Base-by-base conservation (phyloP, 2,329 filamentous ascomycete species). In the Nemania bipapillata region DNA sequence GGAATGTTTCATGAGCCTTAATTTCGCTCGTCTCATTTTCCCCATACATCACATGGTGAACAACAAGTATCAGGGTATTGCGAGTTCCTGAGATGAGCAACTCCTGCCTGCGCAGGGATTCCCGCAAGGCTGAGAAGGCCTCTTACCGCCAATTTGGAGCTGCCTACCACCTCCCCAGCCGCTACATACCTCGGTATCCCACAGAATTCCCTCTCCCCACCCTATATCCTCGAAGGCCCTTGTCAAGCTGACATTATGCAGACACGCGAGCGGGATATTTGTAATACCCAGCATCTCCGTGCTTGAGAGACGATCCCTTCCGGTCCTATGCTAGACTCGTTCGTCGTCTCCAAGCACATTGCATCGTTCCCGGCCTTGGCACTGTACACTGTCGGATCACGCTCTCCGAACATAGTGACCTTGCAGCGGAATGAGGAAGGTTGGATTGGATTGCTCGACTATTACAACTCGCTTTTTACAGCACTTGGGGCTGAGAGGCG, bases 391-490 rank as follows among this genome's bases (percentile, higher is more conserved):
- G 47, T 47, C 52, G 55, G 47, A 17, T 9, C 15, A 24, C 55
- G 63, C 55, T 65, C 55, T 59, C 63, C 63, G 55, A 28, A 28
- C 11, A 32, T 22, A 35, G 26, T 20, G 4, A 9, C n/a, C n/a
- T 15, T 24, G 24, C n/a, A 4, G 20, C 8, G 6, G 5, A 35
- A n/a, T n/a, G n/a, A 7, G 28, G 5, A 35, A 12, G 4, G 30
- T 5, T 7, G 24, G 40, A 3, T n/a, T n/a, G 3, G 4, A 45
- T 7, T 7, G 20, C 2, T 45, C 17, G 15, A n/a, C 17, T 45
- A n/a, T 17, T 45, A 17, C 40, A 45, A 7, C 40, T 45, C 4
- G 37, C 9, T 40, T 12, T 11, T n/a, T n/a, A n/a, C n/a, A n/a
- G 11, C 40, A 45, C 15, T n/a, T 17, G 15, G 8, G 2, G 3